Percentiles rank a stretch among this genome's conserved stretches.
Conservation (phyloP, 2,329 filamentous ascomycete species). For the Colletotrichum sp. region DNA sequence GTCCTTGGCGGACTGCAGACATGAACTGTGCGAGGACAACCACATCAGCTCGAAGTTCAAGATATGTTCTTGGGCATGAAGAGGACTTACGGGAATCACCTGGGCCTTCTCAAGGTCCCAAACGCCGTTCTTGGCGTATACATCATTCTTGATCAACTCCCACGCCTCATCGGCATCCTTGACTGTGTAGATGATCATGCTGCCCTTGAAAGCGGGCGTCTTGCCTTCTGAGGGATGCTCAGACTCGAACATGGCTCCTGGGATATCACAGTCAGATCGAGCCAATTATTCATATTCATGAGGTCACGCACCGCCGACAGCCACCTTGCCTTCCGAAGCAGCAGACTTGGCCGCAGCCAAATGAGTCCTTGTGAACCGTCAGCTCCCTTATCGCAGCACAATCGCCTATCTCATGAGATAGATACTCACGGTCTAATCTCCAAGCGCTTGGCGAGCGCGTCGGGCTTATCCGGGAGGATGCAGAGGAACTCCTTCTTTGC, state of each 20-base stretch:
- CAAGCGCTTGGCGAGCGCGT: conserved; percentile 9
- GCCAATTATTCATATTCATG: accelerated
- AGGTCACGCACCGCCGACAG: conserved; percentile 12
- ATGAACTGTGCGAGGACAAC: neutral
- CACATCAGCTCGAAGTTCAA: neutral
- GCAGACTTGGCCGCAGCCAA: conserved; percentile 20
- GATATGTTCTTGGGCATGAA: neutral
- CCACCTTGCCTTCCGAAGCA: conserved; percentile 20
- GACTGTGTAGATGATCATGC: conserved; percentile 10
- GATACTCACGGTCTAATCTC: conserved; percentile 4
- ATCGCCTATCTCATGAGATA: neutral
- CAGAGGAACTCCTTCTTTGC: conserved; percentile 16
- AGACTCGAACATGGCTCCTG: conserved; percentile 12
- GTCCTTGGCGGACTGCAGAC: neutral
- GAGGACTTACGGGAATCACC: conserved; percentile 23
- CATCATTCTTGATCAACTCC: conserved; percentile 22
- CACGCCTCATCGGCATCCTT: conserved; percentile 21
- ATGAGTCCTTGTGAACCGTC: neutral
- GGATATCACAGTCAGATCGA: neutral
- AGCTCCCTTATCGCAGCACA: neutral
- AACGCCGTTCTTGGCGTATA: conserved; percentile 25
- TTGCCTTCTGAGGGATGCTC: conserved; percentile 7
- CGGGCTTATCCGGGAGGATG: conserved; percentile 20
- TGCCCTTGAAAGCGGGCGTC: conserved; percentile 5
- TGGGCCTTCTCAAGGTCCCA: conserved; percentile 28